Conservation (phyloP, 768 basidiomycete species). For the Kwoniella europaea region DNA sequence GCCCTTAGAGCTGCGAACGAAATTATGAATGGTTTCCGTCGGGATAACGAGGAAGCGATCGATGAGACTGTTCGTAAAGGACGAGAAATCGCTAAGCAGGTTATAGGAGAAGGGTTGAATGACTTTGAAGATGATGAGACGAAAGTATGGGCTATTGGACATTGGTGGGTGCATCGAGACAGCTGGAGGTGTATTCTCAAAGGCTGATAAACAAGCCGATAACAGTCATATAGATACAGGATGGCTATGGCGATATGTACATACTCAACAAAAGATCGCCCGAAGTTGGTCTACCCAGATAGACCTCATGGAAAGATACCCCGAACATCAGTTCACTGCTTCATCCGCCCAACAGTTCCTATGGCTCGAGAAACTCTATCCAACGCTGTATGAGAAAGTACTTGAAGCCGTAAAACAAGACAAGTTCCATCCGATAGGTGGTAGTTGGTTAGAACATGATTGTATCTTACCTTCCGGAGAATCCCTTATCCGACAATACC, state of each 20-base stretch:
- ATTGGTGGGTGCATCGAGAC: conserved; percentile 41
- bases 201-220: not conserved
- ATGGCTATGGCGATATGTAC: conserved; percentile 89
- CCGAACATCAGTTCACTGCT: conserved; percentile 82
- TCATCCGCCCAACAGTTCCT: conserved; percentile 72
- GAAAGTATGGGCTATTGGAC: conserved; percentile 81
- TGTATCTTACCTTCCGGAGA: conserved; percentile 92
- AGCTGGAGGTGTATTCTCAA: not conserved
- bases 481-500: conserved; percentile 80
- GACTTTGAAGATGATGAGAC: not conserved
- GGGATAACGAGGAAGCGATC: not conserved
- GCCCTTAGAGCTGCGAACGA: conserved; percentile 55
- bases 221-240: conserved; percentile 75
- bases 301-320: conserved; percentile 92
- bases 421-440: conserved; percentile 80
- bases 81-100: conserved; percentile 62
- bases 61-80: conserved; percentile 5
- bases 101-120: conserved; percentile 65
- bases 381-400: conserved; percentile 76
- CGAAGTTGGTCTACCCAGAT: conserved; percentile 95
- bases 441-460: conserved; percentile 73
- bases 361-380: conserved; percentile 89
- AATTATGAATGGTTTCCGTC: conserved; percentile 83
- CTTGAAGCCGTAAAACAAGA: conserved; percentile 73
- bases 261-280: conserved; percentile 93